Base-by-base conservation (phyloP, 2,329 filamentous ascomycete species). In the Hansfordia pulvinata region DNA sequence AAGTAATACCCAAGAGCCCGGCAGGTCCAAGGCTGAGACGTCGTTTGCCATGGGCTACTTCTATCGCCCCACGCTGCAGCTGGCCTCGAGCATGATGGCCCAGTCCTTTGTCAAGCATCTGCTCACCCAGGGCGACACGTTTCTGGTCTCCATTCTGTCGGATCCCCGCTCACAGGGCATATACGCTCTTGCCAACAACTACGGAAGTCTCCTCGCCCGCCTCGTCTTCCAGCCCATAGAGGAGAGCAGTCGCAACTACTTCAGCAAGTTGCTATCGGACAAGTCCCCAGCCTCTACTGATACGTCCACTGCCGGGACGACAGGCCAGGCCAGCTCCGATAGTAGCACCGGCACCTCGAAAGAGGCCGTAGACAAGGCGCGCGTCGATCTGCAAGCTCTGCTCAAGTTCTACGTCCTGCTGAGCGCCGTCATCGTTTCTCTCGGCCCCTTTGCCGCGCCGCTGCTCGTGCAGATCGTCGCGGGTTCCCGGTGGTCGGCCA, bases 161-260 rank as follows among this genome's bases (percentile, higher is more conserved):
- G 74, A 75, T 0, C 68, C 90, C 2, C 62, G 72, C 21, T 79
- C 86, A 4, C 90, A 96, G 56, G 90, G 90, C 10, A 75, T 84
- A 19, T 98, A 96, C 46, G 84, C 86, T 0, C 65, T 98, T 5
- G 90, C 88, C 27, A 85, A 85, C 41, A 98, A 96, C 52, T 98
- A 90, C 48, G 90, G 90, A 13, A 82, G 86, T 3, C 68, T 98
- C 1, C 58, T 93, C 16, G 90, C 90, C 0, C 72, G 90, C 3
- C 71, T 96, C 36, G 58, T 98, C 26, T 88, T 98, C 49, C 90
- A 96, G 44, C 92, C 90, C 6, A 73, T 98, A 32, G 90, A 98
- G 52, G 92, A 98, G 53, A 88, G 79, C 48, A 86, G 80, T 36
- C 77, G 92, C 20, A 85, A 77, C 44, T 76, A 93, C 46, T 94